phyloP scores from a whole-genome alignment of 495 filamentous ascomycete species.

The Rostrohypoxylon terebratum region DNA sequence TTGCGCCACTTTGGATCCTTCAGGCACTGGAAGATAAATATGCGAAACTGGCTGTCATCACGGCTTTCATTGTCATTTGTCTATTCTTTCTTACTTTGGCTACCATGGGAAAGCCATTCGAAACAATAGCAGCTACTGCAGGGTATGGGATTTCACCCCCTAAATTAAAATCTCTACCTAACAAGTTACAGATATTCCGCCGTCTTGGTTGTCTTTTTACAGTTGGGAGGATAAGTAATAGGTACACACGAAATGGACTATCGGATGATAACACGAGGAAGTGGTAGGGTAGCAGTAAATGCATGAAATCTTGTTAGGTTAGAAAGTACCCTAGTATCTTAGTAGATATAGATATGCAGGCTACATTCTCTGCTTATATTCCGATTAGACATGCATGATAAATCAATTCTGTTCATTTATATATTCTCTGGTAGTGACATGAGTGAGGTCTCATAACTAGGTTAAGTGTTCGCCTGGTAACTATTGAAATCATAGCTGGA shows the following conservation, averaged over 20 bases:
- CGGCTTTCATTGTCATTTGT: not conserved
- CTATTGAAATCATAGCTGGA: too few relatives aligned
- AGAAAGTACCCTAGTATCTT: too few relatives aligned
- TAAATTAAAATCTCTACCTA: not conserved
- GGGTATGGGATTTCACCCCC: not conserved
- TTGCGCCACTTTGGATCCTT: not conserved
- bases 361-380: too few relatives aligned
- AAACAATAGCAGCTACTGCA: not conserved
- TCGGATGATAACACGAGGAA: not conserved
- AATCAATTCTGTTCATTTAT: too few relatives aligned
- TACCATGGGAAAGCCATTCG: not conserved
- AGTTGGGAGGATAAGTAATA: not conserved
- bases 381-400: too few relatives aligned
- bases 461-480: too few relatives aligned
- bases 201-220: not conserved
- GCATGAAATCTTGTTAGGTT: too few relatives aligned
- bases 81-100: not conserved
- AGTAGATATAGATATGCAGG: too few relatives aligned
- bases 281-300: not conserved
- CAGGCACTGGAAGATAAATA: not conserved
- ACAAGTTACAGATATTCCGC: not conserved
- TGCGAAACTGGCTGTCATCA: not conserved
- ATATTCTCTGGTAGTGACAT: too few relatives aligned
- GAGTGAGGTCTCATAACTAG: too few relatives aligned
- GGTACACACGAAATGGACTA: not conserved